Conservation (phyloP, 176 grass and related monocot species). For the Oryza glumipatula region DNA sequence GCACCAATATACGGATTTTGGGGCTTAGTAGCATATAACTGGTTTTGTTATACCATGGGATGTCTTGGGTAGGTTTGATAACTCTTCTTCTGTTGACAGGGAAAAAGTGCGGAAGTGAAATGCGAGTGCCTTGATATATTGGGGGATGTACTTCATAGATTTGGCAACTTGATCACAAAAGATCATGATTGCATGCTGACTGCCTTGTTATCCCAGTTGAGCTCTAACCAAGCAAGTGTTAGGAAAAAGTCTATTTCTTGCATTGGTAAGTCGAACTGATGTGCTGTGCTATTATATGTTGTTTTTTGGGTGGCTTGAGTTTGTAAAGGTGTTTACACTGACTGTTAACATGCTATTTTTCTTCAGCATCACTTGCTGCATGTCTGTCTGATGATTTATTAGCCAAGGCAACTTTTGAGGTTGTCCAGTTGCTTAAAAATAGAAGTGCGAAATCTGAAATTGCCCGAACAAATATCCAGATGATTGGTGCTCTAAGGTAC, state of each 20-base stretch:
- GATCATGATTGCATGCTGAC: constrained; percentile 81
- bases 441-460: constrained; percentile 79
- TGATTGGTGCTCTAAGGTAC: constrained; percentile 99
- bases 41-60: background rate
- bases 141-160: constrained; percentile 85
- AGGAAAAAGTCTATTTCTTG: constrained; percentile 94
- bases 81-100: constrained; percentile 59
- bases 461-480: constrained; percentile 92
- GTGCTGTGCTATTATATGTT: background rate
- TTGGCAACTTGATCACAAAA: constrained; percentile 81
- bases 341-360: background rate
- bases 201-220: constrained; percentile 75
- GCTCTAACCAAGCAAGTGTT: constrained; percentile 87
- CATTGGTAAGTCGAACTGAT: constrained; percentile 60
- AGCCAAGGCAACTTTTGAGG: constrained; percentile 80
- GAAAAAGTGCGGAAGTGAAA: constrained; percentile 88
- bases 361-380: constrained; percentile 86
- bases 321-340: background rate
- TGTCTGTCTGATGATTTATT: constrained; percentile 92
- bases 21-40: background rate
- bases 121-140: constrained; percentile 98
- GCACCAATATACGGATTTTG: background rate
- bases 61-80: background rate
- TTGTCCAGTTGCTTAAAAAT: constrained; percentile 77
- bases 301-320: background rate